Evolutionary conservation across 768 basidiomycete species (phyloP).

Genomic region (Rhodotorula toruloides): DNA sequence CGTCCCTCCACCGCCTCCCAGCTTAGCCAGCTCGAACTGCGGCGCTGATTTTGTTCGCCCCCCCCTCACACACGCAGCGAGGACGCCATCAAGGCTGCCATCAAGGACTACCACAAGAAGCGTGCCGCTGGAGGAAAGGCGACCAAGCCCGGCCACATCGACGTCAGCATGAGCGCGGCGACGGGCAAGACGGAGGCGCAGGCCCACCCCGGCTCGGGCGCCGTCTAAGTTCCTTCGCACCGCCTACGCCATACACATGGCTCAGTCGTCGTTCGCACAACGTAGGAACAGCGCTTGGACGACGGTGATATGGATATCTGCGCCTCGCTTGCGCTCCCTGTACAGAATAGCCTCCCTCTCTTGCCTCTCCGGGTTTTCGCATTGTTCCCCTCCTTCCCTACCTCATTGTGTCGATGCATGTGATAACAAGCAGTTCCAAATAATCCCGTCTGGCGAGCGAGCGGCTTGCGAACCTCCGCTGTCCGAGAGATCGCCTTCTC

Average conservation of each 20-base stretch:
- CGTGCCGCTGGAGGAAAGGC: conserved; percentile 43
- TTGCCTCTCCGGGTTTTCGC: too few species aligned
- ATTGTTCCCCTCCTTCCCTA: too few species aligned
- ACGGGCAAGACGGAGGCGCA: conserved; percentile 28
- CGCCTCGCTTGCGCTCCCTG: too few species aligned
- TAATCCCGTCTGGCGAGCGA: too few species aligned
- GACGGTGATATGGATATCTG: too few species aligned
- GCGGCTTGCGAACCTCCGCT: too few species aligned
- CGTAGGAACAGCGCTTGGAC: background rate
- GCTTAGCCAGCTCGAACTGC: background rate
- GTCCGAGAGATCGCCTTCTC: too few species aligned
- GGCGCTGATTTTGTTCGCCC: conserved; percentile 48
- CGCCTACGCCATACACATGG: background rate
- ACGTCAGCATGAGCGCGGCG: conserved; percentile 48
- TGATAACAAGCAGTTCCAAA: too few species aligned
- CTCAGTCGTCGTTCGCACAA: too few species aligned
- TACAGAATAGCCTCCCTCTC: too few species aligned
- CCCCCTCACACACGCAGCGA: conserved; percentile 66
- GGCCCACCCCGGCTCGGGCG: conserved; percentile 20
- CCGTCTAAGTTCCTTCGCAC: background rate
- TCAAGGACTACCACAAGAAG: conserved; percentile 90
- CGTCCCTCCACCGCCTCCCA: background rate
- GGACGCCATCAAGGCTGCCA: conserved; percentile 97
- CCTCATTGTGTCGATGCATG: too few species aligned
- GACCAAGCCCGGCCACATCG: conserved; percentile 61